Percentiles rank a stretch among this genome's conserved stretches.
phyloP scores from a whole-genome alignment of 2,329 filamentous ascomycete species.

The Aspergillus fumigatus region DNA sequence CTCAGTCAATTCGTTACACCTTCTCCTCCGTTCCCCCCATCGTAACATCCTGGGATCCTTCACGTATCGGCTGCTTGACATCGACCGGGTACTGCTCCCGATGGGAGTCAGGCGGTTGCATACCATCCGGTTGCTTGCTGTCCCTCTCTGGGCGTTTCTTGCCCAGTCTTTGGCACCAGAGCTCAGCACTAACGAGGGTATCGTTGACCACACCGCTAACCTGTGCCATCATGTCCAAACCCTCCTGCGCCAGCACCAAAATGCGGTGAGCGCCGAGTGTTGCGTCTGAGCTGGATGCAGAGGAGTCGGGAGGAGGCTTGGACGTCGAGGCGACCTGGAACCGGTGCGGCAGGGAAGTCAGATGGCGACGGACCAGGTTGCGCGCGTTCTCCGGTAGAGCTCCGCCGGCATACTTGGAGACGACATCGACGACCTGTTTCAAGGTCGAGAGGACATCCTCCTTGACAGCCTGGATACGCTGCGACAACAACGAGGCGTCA shows the following conservation, averaged over 20 bases:
- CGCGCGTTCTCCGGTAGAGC: conserved; percentile 85
- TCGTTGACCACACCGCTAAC: conserved; percentile 83
- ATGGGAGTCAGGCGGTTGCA: conserved; percentile 13
- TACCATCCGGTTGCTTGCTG: conserved; percentile 19
- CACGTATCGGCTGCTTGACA: conserved; percentile 23
- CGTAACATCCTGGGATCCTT: conserved; percentile 26
- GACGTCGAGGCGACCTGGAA: conserved; percentile 68
- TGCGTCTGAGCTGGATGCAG: conserved; percentile 40
- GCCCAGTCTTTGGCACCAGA: conserved; percentile 80
- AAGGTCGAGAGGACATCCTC: conserved; percentile 72
- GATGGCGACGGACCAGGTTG: conserved; percentile 73
- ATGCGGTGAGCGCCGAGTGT: conserved; percentile 66
- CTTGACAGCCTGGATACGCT: conserved; percentile 63
- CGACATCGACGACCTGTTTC: conserved; percentile 74
- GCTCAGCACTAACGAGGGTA: conserved; percentile 84
- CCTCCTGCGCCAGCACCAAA: conserved; percentile 80
- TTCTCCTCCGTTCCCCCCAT: conserved; percentile 35
- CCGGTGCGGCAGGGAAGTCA: conserved; percentile 77
- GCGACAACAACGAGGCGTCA: conserved; percentile 20
- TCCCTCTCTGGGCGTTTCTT: conserved; percentile 37
- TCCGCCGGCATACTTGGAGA: conserved; percentile 87
- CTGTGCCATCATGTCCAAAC: conserved; percentile 89
- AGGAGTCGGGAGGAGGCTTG: conserved; percentile 29
- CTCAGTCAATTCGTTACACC: conserved; percentile 10
- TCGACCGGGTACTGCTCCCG: conserved; percentile 22